Evolutionary conservation across 2,329 filamentous ascomycete genomes (phyloP), one percentile per base, ranked within the genome.

Genomic region (Penicillium frequentans): DNA sequence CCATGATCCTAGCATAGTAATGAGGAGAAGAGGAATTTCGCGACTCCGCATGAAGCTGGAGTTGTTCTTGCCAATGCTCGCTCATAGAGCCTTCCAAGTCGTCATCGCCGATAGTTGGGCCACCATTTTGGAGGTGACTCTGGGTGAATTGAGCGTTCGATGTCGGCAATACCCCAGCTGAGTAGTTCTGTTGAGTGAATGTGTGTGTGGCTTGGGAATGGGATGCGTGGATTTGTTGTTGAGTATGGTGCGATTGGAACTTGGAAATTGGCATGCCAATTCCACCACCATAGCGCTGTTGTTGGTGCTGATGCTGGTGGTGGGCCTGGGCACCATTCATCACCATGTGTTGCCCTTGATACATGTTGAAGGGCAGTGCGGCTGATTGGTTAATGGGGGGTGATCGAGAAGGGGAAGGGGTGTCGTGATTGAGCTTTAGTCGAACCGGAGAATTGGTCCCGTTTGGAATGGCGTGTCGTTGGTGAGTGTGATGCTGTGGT

Each of bases 1-100:
- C 77, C 57, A 79, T 75, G 5, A 75, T 68, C n/a, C 76, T 72
- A 45, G 77, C 77, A 73, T 93, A 93, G 73, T 95, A 82, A 82
- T 90, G 79, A 72, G 84, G 82, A 83, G 89, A 76, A 81, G 86
- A 78, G 80, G 86, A 79, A 84, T 90, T 68, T 55, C 84, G 79
- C 45, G 90, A 86, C 61, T 91, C 89, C 64, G 93, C 90, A 61
- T 88, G 89, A 68, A 93, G 79, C 60, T 90, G 87, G 63, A 96
- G 77, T 77, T 99, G 95, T 70, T 95, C 89, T 62, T 89, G 87
- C 93, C 93, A 98, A 74, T 96, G 90, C 63, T 86, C 84, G 62
- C 81, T 86, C 63, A 82, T 79, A n/a, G 82, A 79, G 59, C 86
- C 85, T 61, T 79, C 81, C 26, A 84, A 71, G 31, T 80, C 81